These are phyloP conservation scores for Babesia caballi DNA, from an alignment of 169 alveolate genomes.

Conservation along the genomic window DNA sequence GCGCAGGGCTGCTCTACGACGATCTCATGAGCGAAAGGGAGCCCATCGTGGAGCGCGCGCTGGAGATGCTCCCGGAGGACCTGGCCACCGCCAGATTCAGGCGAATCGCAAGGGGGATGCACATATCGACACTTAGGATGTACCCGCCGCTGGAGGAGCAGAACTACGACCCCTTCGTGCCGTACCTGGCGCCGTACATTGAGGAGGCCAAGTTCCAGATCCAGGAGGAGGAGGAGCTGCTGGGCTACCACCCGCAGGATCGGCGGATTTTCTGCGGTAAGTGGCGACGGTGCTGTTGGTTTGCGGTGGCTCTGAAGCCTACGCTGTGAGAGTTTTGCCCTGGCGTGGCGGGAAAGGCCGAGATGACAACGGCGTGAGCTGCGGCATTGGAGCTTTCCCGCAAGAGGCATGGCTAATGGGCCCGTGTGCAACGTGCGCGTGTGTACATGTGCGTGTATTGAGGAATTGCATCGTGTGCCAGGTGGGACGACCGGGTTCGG, in stretches of 20 bases:
- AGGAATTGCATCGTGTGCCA: background rate
- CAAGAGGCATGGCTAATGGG: too few relatives aligned
- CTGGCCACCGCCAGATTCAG: constrained; percentile 75
- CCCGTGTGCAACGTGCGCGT: too few relatives aligned
- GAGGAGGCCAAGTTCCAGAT: constrained; percentile 86
- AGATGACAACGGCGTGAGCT: too few relatives aligned
- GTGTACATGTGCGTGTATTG: too few relatives aligned
- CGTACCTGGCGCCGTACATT: constrained; percentile 85
- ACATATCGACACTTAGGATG: constrained; percentile 69
- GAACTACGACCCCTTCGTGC: constrained; percentile 84
- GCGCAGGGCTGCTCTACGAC: constrained; percentile 80
- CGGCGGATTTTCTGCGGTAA: constrained; percentile 78
- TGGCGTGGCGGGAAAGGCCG: too few relatives aligned
- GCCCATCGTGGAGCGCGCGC: constrained; percentile 83
- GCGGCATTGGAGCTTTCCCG: too few relatives aligned
- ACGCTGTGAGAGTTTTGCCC: too few relatives aligned
- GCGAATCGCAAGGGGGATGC: constrained; percentile 80
- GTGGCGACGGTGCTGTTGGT: background rate
- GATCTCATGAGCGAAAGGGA: constrained; percentile 80
- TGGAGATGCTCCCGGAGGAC: constrained; percentile 77
- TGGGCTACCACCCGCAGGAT: constrained; percentile 84
- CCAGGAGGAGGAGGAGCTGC: constrained; percentile 85
- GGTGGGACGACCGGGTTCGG: constrained; percentile 81
- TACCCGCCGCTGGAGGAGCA: constrained; percentile 77
- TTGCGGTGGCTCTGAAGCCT: too few relatives aligned